These are phyloP conservation scores for Parastagonospora avenae DNA, from an alignment of 2,329 filamentous ascomycete genomes.

Conservation along the genomic window DNA sequence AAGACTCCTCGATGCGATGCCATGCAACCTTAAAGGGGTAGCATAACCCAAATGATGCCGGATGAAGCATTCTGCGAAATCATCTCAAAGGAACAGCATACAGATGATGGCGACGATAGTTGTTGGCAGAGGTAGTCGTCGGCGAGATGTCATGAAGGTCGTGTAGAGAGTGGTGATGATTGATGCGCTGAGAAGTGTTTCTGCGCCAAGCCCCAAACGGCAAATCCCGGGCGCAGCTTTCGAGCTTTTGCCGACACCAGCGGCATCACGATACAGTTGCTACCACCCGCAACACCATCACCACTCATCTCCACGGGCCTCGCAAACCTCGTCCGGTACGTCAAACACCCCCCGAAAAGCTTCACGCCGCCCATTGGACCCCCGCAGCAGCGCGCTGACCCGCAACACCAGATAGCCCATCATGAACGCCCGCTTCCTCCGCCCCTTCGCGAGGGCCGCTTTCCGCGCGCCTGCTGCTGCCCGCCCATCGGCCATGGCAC, in stretches of 20 bases:
- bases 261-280: slow-evolving; percentile 28
- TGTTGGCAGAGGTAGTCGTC: no score
- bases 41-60: no score
- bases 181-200: no score
- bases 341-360: slow-evolving; percentile 26
- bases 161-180: no score
- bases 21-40: no score
- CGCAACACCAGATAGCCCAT: slow-evolving; percentile 38
- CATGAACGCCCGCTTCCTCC: slow-evolving; percentile 51
- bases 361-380: slow-evolving; percentile 32
- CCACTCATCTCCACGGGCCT: slow-evolving; percentile 40
- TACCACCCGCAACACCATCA: slow-evolving; percentile 40
- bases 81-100: no score
- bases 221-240: slow-evolving; percentile 21
- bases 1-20: no score
- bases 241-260: slow-evolving; percentile 39
- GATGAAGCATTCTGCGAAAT: no score
- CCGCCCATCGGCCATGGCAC: slow-evolving; percentile 43
- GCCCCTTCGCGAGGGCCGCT: slow-evolving; percentile 47
- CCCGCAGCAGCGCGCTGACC: slow-evolving; percentile 36
- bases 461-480: slow-evolving; percentile 45
- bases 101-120: no score
- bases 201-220: no score
- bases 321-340: slow-evolving; percentile 35
- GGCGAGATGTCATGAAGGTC: no score